Evolutionary conservation across 768 basidiomycete genomes (phyloP), one percentile per base, ranked within the genome.

Genomic region (Phlebiopsis flavidoalba): DNA sequence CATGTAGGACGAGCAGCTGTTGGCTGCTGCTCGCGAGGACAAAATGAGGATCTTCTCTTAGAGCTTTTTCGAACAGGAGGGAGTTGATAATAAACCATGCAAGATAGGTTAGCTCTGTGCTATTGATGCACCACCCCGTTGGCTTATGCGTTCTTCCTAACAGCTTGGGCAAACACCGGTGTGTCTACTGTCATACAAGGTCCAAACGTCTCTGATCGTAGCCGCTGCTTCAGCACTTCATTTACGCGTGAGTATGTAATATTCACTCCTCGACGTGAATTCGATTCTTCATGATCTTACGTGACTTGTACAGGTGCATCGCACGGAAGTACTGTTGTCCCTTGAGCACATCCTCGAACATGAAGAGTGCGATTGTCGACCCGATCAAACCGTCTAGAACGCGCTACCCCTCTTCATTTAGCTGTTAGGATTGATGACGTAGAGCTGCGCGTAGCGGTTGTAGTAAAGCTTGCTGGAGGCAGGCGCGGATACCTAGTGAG

Each of bases 281-380:
- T 50, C 43, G 55, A 24, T 48, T 8, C 3, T 12, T 21, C 54
- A 35, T 21, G 40, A 26, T 43, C 57, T 62, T 15, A 62, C 56
- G 31, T 7, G 12, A 12, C 10, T 2, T 10, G 8, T 17, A 22
- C 69, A 87, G 84, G 17, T n/a, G 82, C 81, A 19, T 77, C 74
- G 36, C 65, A 82, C 46, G 87, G 85, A 22, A 87, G 83, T 24
- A 78, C 78, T 0, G 80, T 81, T 31, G 85, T 87, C 52, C n/a
- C 76, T 93, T 3, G 89, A 93, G 63, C 78, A 87, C 58, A 83
- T 94, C 64, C 79, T 95, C 36, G 82, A 82, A 5, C 78, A 85
- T 66, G 89, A 92, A 11, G 82, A 79, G 4, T 93, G 91, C 74
- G 91, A 93, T 67, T n/a, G 90, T 93, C 54, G 91, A 95, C 70